Base-by-base conservation (phyloP, 129 eudicot species). In the Arctium minus region DNA sequence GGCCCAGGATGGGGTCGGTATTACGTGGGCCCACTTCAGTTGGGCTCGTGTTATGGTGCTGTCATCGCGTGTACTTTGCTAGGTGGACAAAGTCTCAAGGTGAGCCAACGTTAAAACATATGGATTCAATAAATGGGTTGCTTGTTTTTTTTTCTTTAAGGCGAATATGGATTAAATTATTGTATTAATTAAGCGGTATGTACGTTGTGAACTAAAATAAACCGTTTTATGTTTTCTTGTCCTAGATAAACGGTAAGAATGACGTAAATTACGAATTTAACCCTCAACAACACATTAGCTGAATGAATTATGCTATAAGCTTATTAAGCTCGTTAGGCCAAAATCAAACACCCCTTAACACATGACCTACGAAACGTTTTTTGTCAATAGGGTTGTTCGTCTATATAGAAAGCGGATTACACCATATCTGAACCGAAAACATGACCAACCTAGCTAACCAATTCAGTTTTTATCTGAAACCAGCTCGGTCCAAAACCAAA, bases 81-180 rank as follows among this genome's bases (percentile, higher is more conserved):
- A 5, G 97, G 97, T 73, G 97, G 96, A 27, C 97, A 93, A 76
- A 89, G 92, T 83, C 92, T 91, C 78, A 93, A 93, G 95, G 97
- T 89, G 13, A 39, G 81, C 36, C 4, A 50, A 60, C 29, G 2
- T 17, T n/a, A 60, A 1, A 60, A 18, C 8, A 13, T 60, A 0
- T 3, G 1, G 68, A 17, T 6, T 17, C 5, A 22, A 53, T 15
- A 11, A 53, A 13, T 1, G 7, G 18, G 22, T 15, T 15, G 65
- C 15, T 53, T 53, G 0, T 4, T 53, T 15, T 3, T 15, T 53
- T 53, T 15, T 53, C 36, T 0, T 53, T 53, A 50, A 12, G 3
- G 18, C 8, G 6, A 0, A 6, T 50, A 50, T 50, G 18, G 18
- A 12, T 12, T 50, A 50, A 50, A 2, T 4, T 48, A 12, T 0